Percentiles rank a stretch among this genome's conserved stretches.
These are phyloP conservation scores for Apium graveolens DNA, from an alignment of 129 eudicot species.

Conservation along the genomic window DNA sequence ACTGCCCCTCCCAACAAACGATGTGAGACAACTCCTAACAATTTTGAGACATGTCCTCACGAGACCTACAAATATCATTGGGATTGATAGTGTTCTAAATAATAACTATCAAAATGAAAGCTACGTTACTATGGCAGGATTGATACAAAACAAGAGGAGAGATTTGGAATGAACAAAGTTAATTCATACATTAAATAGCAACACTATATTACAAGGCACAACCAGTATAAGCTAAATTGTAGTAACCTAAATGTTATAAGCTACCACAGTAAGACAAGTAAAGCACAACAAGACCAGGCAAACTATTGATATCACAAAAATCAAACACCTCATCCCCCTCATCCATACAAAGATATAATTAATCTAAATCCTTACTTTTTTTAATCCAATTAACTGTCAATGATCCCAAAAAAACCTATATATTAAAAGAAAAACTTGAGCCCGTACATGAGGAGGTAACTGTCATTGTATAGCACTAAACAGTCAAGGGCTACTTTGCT, in stretches of 20 bases:
- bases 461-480: background rate
- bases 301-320: no score
- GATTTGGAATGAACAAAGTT: background rate
- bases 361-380: background rate
- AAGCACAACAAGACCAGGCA: no score
- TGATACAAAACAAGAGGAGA: background rate
- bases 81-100: background rate
- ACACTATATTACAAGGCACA: no score
- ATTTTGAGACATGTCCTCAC: constrained; percentile 84
- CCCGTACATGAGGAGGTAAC: no score
- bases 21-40: no score
- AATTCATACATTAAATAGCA: no score
- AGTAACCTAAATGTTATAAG: no score
- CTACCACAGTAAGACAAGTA: no score
- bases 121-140: background rate
- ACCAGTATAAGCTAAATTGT: no score
- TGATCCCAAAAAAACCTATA: background rate
- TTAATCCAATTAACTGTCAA: background rate
- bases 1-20: no score
- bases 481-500: background rate
- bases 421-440: background rate
- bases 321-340: background rate
- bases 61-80: constrained; percentile 56
- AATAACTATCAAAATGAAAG: background rate
- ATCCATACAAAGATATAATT: background rate